Base-by-base conservation (phyloP, 2,329 filamentous ascomycete species). In the Arthroderma sp. region DNA sequence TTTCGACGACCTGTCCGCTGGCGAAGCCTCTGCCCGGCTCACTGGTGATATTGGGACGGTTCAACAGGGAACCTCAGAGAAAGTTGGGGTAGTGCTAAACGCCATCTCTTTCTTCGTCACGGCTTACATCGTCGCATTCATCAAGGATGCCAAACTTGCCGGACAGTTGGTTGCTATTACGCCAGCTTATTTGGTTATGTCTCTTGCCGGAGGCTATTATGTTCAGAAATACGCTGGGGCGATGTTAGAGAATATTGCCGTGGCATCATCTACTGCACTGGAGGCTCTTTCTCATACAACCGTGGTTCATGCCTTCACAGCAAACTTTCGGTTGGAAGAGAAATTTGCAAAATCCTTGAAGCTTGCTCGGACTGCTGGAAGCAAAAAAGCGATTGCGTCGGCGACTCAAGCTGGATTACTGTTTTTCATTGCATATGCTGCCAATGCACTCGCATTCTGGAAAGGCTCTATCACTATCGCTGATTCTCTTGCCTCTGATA, bases 401-500 rank as follows among this genome's bases (percentile, higher is more conserved):
- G 78, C 71, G 1, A 53, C 72, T 0, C 75, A 80, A 55, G 67
- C 74, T 7, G 77, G 77, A 4, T 55, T 71, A 15, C 61, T 81
- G 5, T 81, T 78, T 57, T 80, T 81, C 51, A 72, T 81, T 50
- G 74, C 77, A 6, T 81, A 78, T 51, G 70, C 75, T 1, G 75
- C 75, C 4, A 81, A 81, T 56, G 75, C 74, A 0, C 63, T 82
- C 7, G 75, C 77, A 0, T 81, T 78, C 55, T 81, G 76, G 75
- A 72, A 80, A 55, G 78, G 78, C 36, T 77, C 74, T 47, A 66
- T 63, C 31, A 71, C 70, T 48, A 71, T 78, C 40, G 67, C 67
- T 9, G 62, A 50, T 29, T 39, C 52, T 31, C 43, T 57, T 36
- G 43, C 42, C 7, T 43, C 44, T 22, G 41, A 56, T 47, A 47